phyloP scores from a whole-genome alignment of 768 basidiomycete species.

The Serendipita sp. region DNA sequence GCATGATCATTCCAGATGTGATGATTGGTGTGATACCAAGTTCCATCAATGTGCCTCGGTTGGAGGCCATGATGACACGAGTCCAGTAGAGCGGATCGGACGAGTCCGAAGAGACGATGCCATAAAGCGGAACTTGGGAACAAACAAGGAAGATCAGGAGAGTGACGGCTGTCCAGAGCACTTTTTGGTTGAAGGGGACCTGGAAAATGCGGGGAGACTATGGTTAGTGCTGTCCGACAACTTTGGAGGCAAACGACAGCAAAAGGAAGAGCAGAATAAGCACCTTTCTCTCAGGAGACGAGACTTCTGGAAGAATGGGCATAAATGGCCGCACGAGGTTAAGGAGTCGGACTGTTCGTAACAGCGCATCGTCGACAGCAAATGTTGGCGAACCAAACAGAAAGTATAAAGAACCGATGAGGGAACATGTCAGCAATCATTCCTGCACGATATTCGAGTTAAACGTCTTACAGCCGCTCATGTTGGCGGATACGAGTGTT shows the following conservation, averaged over 20 bases:
- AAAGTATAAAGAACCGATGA: not conserved
- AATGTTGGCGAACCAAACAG: not conserved
- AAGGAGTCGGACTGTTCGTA: conserved; percentile 69
- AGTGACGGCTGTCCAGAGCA: conserved; percentile 97
- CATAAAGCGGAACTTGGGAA: conserved; percentile 97
- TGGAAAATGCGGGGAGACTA: conserved; percentile 18
- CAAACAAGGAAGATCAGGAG: conserved; percentile 99
- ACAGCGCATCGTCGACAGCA: not conserved
- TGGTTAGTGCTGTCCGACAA: not conserved
- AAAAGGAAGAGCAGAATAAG: not conserved
- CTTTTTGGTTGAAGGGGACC: conserved; percentile 98
- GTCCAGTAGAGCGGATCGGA: conserved; percentile 99
- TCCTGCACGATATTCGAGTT: not conserved
- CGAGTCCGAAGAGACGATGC: conserved; percentile 99
- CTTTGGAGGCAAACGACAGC: conserved; percentile 4
- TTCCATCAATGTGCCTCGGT: conserved; percentile 98
- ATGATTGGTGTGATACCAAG: conserved; percentile 95
- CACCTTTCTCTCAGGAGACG: conserved; percentile 94
- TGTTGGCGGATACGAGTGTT: conserved; percentile 10
- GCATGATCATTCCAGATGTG: conserved; percentile 99
- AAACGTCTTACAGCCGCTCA: conserved; percentile 15
- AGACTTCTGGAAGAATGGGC: conserved; percentile 90
- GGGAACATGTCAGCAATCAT: not conserved
- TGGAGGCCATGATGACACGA: conserved; percentile 97
- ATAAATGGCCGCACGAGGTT: conserved; percentile 97